Percentiles rank a stretch among this genome's conserved stretches.
Evolutionary conservation across 169 alveolate genomes (phyloP).

Genomic region (Cryptosporidium sp.): DNA sequence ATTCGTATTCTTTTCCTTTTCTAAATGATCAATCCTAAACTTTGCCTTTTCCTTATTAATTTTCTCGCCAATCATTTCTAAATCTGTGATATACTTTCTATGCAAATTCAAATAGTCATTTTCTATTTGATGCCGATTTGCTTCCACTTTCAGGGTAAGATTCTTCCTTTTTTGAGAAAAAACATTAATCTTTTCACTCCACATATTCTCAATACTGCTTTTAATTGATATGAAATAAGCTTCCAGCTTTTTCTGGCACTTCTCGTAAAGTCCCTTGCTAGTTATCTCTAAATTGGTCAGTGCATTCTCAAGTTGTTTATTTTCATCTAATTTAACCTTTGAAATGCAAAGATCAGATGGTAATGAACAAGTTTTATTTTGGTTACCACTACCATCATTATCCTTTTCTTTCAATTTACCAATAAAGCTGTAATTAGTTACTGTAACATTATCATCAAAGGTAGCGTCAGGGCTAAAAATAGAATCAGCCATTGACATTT

Average conservation of each 20-base stretch:
- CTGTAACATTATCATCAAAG: conserved; percentile 27
- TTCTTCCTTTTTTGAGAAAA: conserved; percentile 33
- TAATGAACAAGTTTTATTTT: not conserved
- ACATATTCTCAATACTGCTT: conserved; percentile 21
- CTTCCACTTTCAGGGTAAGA: conserved; percentile 13
- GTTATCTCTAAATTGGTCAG: conserved; percentile 7
- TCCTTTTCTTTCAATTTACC: not conserved
- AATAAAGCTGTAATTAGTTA: conserved; percentile 9
- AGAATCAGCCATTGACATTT: not conserved
- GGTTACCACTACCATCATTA: not conserved
- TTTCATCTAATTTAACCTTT: conserved; percentile 34
- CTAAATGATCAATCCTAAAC: not conserved
- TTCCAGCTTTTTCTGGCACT: conserved; percentile 38
- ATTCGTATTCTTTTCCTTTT: not conserved
- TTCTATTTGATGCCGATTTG: conserved; percentile 16
- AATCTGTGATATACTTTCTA: not conserved
- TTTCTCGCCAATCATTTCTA: not conserved
- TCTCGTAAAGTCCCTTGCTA: conserved; percentile 3
- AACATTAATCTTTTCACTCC: conserved; percentile 6
- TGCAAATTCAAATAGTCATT: conserved; percentile 23
- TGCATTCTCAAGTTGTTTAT: conserved; percentile 17
- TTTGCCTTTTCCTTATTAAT: conserved; percentile 18
- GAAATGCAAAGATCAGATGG: conserved; percentile 28
- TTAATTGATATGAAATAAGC: conserved; percentile 15
- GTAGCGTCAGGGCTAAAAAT: not conserved